A percentile compares a stretch with the other conserved stretches of the same genome.
Evolutionary conservation across 139 green algal genomes (phyloP).

Genomic region (Coccomyxa sp.): DNA sequence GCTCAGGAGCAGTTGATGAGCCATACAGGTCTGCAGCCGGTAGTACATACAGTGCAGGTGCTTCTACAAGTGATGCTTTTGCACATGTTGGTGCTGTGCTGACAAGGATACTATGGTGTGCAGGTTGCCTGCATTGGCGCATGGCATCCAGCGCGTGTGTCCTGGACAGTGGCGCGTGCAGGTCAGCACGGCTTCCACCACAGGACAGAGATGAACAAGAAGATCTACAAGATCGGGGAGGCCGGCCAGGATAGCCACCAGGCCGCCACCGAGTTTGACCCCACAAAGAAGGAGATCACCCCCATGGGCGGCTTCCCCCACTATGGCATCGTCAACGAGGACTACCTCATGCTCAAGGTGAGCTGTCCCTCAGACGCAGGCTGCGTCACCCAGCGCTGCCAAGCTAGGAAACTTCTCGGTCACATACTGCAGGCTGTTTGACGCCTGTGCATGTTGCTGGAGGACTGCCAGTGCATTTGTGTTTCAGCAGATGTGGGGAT

Average conservation of each 20-base stretch:
- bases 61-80: too few relatives aligned
- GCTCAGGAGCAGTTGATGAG: too few relatives aligned
- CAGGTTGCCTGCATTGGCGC: constrained; percentile 94
- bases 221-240: constrained; percentile 99
- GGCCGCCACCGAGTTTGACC: constrained; percentile 92
- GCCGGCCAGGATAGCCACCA: constrained; percentile 81
- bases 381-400: too few relatives aligned
- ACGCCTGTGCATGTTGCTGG: background rate
- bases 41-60: too few relatives aligned
- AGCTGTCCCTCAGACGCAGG: background rate
- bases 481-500: too few relatives aligned
- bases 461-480: too few relatives aligned
- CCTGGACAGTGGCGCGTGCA: constrained; percentile 92
- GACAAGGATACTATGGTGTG: too few relatives aligned
- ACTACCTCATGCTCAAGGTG: constrained; percentile 98
- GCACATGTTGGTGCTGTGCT: too few relatives aligned
- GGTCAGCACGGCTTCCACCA: constrained; percentile 98
- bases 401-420: too few relatives aligned
- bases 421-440: too few relatives aligned
- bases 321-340: constrained; percentile 95
- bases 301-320: constrained; percentile 99
- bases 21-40: too few relatives aligned
- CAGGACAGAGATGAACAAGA: constrained; percentile 99
- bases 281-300: constrained; percentile 97
- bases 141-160: constrained; percentile 96